Percentiles rank a stretch among this genome's conserved stretches.
phyloP scores from a whole-genome alignment of 768 basidiomycete genomes.

The Suillus brevipes region DNA sequence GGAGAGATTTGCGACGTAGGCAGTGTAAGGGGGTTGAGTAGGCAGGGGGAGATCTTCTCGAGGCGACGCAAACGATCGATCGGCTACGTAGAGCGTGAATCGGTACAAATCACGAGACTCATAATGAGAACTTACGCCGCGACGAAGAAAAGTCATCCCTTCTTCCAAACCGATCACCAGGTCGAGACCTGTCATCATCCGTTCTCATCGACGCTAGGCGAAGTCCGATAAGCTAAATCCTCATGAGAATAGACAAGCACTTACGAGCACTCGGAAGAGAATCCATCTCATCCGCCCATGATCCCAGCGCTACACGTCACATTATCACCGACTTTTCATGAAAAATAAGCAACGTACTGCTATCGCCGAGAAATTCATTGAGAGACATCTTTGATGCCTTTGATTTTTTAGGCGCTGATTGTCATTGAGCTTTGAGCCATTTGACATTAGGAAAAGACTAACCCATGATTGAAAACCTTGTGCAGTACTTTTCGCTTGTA shows the following conservation, averaged over 20 bases:
- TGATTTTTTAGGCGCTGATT: conserved; percentile 75
- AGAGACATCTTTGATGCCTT: conserved; percentile 92
- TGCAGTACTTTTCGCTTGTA: conserved; percentile 14
- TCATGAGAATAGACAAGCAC: conserved; percentile 34
- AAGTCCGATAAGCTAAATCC: conserved; percentile 16
- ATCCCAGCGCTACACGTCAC: conserved; percentile 66
- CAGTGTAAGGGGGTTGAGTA: conserved; percentile 90
- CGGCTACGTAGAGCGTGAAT: conserved; percentile 38
- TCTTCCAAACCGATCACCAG: conserved; percentile 55
- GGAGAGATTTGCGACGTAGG: conserved; percentile 93
- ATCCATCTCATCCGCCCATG: conserved; percentile 99
- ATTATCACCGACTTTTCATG: conserved; percentile 13
- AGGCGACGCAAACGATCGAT: conserved; percentile 57
- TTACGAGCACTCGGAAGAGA: conserved; percentile 88
- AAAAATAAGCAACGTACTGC: conserved; percentile 51
- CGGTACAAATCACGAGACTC: conserved; percentile 9
- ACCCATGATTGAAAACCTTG: conserved; percentile 29
- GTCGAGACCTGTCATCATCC: conserved; percentile 61
- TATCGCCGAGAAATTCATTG: conserved; percentile 89
- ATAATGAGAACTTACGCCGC: conserved; percentile 49
- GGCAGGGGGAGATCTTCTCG: conserved; percentile 97
- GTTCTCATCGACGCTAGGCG: conserved; percentile 63
- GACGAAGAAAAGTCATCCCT: conserved; percentile 65
- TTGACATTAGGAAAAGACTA: conserved; percentile 7
- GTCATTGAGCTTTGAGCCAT: conserved; percentile 10